Evolutionary conservation across 225 moss, liverwort and hornwort genomes (phyloP), one percentile per base, ranked within the genome.

Genomic region (Polytrichum commune): DNA sequence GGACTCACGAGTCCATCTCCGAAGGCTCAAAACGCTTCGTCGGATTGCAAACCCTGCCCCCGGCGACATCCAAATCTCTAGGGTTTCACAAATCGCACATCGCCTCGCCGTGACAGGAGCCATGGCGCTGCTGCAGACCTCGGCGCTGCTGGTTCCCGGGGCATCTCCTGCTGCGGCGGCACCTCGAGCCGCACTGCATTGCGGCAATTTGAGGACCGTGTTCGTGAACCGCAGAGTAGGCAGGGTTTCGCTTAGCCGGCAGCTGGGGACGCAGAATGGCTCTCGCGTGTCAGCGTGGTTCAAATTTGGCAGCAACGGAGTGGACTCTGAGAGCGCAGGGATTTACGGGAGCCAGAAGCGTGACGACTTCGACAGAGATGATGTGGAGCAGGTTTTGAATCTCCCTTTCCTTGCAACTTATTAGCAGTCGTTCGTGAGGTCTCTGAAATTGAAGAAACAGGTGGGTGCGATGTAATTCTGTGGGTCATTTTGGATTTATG

Each of bases 341-440:
- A 87, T 87, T 64, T 87, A 87, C 46, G 87, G 84, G 3, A 87
- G 87, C 71, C 87, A 87, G 73, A 79, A 62, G 54, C 87, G 87
- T 24, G 84, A 84, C 22, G 87, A 87, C 69, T 87, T 87, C 69
- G 87, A 87, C 69, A 76, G 62, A 76, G 87, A 87, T 38, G 87
- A 87, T 54, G 87, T 87, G 1, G 87, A 84, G 79, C 87, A 87
- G 79, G 87, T 87, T 87, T 64, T 55, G 4, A 58, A 29, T 53
- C 1, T 5, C 22, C 10, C 5, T 28, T 58, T 58, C 7, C 20
- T 58, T 23, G 18, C 46, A 13, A 46, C 16, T 13, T 16, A 16
- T 16, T 13, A 46, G 46, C 46, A 13, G 46, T 16, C 46, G 46
- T 16, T 13, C 46, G 13, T 46, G 16, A 46, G 46, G 46, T 46